phyloP scores from a whole-genome alignment of 768 basidiomycete genomes.

The Boletus patriciae region DNA sequence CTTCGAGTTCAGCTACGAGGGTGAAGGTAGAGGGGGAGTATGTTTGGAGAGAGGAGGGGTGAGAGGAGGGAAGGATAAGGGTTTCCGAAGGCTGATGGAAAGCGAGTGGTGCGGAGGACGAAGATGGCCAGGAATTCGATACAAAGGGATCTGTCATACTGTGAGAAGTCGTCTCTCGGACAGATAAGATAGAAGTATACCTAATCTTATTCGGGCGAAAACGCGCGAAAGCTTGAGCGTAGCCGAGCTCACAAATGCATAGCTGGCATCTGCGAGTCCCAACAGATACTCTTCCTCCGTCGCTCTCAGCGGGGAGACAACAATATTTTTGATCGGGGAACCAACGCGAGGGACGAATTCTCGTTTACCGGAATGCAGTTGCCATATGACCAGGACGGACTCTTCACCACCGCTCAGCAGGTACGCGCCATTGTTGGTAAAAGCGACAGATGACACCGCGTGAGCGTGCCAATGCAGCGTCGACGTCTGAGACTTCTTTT shows the following conservation, averaged over 20 bases:
- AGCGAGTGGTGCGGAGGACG: conserved; percentile 62
- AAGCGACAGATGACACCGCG: conserved; percentile 80
- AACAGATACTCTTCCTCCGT: conserved; percentile 85
- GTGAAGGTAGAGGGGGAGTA: conserved; percentile 74
- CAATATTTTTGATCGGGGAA: conserved; percentile 74
- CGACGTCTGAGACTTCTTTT: conserved; percentile 81
- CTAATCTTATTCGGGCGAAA: conserved; percentile 76
- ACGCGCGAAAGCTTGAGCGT: conserved; percentile 71
- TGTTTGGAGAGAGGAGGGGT: conserved; percentile 92
- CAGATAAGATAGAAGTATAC: conserved; percentile 39
- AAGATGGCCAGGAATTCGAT: conserved; percentile 37
- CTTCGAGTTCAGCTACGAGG: conserved; percentile 83
- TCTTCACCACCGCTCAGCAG: conserved; percentile 94
- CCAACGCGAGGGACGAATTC: conserved; percentile 94
- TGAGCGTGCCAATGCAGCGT: conserved; percentile 97
- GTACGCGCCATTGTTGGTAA: conserved; percentile 90
- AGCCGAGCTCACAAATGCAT: conserved; percentile 69
- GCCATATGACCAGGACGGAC: conserved; percentile 96
- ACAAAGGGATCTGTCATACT: conserved; percentile 37
- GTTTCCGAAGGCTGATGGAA: conserved; percentile 72
- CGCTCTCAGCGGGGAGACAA: conserved; percentile 50
- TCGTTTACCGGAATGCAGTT: conserved; percentile 81
- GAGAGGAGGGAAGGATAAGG: conserved; percentile 87
- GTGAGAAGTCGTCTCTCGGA: neutral
- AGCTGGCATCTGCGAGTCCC: conserved; percentile 77